Base-by-base conservation (phyloP, 2,329 filamentous ascomycete species). In the Pyrenochaeta sp. region DNA sequence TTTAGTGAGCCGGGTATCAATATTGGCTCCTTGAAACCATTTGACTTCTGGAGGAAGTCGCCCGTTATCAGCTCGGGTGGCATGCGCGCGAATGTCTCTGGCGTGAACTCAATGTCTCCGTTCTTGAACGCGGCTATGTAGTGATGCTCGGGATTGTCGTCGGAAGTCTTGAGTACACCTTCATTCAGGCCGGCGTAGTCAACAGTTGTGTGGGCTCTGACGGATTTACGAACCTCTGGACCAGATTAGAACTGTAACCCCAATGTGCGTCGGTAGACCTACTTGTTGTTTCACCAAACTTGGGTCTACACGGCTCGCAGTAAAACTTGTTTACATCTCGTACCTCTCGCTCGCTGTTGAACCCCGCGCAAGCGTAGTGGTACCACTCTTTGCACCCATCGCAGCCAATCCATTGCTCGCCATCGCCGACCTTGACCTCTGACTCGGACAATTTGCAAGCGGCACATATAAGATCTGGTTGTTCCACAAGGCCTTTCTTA, bases 321-420 rank as follows among this genome's bases (percentile, higher is more conserved):
- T 88, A 88, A 69, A 86, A 90, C 72, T 90, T 90, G 78, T 90
- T 88, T 44, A 90, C 86, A 52, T 85, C 86, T 54, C 86, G 84
- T 34, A 89, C 84, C 69, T 90, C 87, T 27, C 84, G 81, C 63
- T 87, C 86, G 65, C 83, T 88, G 71, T 85, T 86, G 74, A 90
- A 88, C 2, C 86, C 87, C 49, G 87, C 87, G 71, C 88, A 90
- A 52, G 86, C 83, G 58, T 87, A 87, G 75, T 90, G 88, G 68
- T 87, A 89, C 88, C 88, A 90, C 55, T 82, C 82, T 69, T 89
- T 88, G 76, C 88, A 90, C 27, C 86, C 87, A 72, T 90, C 87
- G 70, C 88, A 90, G 42, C 84, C 85, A 60, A 90, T 88, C 88
- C 88, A 90, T 53, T 85, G 81, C 62, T 88, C 84, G 57, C 82